Evolutionary conservation across 2,329 filamentous ascomycete species (phyloP), one percentile per base, ranked within the genome.

Genomic region (Fusarium sp.): DNA sequence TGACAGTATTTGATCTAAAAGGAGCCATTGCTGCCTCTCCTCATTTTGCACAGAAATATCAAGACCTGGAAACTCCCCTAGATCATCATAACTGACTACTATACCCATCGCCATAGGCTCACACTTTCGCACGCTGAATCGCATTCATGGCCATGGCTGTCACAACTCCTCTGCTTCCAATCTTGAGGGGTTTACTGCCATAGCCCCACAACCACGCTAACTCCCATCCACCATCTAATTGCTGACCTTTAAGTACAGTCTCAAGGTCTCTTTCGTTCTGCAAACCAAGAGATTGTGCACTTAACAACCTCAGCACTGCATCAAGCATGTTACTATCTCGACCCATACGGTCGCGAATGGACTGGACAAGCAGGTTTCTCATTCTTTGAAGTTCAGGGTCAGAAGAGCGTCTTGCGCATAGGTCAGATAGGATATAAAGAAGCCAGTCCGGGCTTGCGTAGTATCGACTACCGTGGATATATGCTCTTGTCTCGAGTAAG

Each of bases 401-500:
- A 6, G 2, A 31, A 4, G 51, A 34, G 3, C 40, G 51, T 9
- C 47, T 46, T 0, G 31, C 19, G 4, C 42, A 53, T 3, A 63
- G 14, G 8, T 65, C 58, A 9, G 51, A 22, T 3, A 65, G 51
- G 2, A 28, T 49, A 1, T 62, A 57, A 1, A 49, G 17, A 3
- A 58, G 19, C 62, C 62, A 65, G 7, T 65, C 62, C 2, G 57
- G 58, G 8, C 36, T 57, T 13, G 21, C 34, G 19, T 65, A 65
- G 5, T 65, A 65, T 26, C 51, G 62, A 3, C 50, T 65, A 2
- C 58, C 62, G 4, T 51, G 47, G 2, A 53, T 22, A 34, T 49
- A 63, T 7, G 62, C 58, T 24, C 33, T 24, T 17, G 31, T 63
- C 13, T 62, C 11, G 3, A 65, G 47, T 7, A 65, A 9, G 2